phyloP scores from a whole-genome alignment of 176 grass and related monocot species.

The Zoysia japonica region DNA sequence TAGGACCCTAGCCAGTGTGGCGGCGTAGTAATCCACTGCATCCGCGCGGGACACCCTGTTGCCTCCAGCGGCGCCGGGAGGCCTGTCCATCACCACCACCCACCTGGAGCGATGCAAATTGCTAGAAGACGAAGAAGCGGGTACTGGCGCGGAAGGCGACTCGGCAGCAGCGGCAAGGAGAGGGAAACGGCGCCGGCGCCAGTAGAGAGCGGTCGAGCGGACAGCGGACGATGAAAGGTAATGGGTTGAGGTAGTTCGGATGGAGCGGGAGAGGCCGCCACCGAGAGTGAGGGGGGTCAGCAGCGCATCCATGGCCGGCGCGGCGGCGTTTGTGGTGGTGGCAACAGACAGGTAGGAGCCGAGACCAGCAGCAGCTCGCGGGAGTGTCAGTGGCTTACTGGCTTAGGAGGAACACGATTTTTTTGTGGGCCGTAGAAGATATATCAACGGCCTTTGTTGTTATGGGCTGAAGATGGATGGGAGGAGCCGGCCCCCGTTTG shows the following conservation, averaged over 20 bases:
- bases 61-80: background rate
- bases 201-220: background rate
- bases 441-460: background rate
- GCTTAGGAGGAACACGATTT: background rate
- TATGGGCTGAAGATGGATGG: background rate
- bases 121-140: background rate
- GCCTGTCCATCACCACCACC: slow-evolving; percentile 63
- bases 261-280: background rate
- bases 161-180: slow-evolving; percentile 32
- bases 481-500: too few relatives aligned
- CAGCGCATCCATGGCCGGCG: slow-evolving; percentile 41
- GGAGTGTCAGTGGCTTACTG: background rate
- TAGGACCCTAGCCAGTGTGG: slow-evolving; percentile 57
- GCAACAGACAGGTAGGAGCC: background rate
- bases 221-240: slow-evolving; percentile 5
- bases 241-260: background rate
- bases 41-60: slow-evolving; percentile 52
- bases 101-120: slow-evolving; percentile 38
- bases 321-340: background rate
- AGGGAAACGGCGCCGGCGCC: background rate
- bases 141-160: slow-evolving; percentile 10
- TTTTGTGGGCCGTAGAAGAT: background rate
- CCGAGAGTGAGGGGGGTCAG: background rate
- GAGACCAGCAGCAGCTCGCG: background rate
- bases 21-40: slow-evolving; percentile 73